phyloP scores from a whole-genome alignment of 2,329 filamentous ascomycete species.

The Cordyceps tenuipes region DNA sequence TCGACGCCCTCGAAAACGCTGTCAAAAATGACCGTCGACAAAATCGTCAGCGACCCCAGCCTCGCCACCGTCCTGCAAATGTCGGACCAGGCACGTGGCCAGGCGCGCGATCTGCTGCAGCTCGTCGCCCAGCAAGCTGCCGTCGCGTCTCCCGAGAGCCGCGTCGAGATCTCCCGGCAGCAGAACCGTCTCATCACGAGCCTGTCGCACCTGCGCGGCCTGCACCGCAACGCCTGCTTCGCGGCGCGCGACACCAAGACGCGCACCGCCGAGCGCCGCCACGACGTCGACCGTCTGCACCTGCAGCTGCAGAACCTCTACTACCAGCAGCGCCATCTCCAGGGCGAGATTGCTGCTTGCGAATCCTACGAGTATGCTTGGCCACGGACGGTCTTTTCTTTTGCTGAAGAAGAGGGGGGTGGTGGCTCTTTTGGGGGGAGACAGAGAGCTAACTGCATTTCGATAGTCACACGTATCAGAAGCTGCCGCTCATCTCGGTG shows the following conservation, averaged over 20 bases:
- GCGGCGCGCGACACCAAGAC: slow-evolving; percentile 78
- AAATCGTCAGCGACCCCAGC: slow-evolving; percentile 34
- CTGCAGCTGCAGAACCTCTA: slow-evolving; percentile 91
- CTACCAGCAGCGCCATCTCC: slow-evolving; percentile 88
- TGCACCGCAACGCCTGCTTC: slow-evolving; percentile 76
- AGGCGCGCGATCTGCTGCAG: slow-evolving; percentile 59
- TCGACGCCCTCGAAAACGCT: neutral
- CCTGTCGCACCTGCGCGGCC: slow-evolving; percentile 69
- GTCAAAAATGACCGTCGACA: slow-evolving; percentile 29
- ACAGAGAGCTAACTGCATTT: slow-evolving; percentile 6
- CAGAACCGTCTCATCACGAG: slow-evolving; percentile 75
- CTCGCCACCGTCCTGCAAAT: slow-evolving; percentile 62
- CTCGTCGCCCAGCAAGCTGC: slow-evolving; percentile 36
- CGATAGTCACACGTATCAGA: slow-evolving; percentile 75
- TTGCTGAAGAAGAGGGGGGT: neutral
- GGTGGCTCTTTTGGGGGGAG: no score
- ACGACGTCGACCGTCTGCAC: slow-evolving; percentile 86
- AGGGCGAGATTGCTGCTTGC: slow-evolving; percentile 83
- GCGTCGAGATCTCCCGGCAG: slow-evolving; percentile 58
- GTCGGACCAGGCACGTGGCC: slow-evolving; percentile 63
- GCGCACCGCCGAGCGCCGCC: slow-evolving; percentile 74
- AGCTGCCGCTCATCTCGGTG: slow-evolving; percentile 73
- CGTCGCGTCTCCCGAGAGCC: slow-evolving; percentile 36
- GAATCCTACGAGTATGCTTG: slow-evolving; percentile 76
- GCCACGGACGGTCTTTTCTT: no score